phyloP scores from a whole-genome alignment of 2,329 filamentous ascomycete genomes.

The Dothideomycetes sp. region DNA sequence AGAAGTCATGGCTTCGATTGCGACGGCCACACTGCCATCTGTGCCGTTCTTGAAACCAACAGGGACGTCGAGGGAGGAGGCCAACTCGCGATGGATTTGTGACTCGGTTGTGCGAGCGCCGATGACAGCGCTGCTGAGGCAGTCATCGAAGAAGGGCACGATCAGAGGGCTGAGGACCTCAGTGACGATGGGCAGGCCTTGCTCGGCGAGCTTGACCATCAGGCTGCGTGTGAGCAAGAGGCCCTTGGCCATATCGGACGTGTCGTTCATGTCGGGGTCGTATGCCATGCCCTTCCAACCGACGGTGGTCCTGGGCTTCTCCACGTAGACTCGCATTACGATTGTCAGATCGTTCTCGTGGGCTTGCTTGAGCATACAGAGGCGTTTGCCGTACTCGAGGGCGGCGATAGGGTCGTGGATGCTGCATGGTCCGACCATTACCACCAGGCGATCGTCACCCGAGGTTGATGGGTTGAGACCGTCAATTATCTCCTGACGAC shows the following conservation, averaged over 20 bases:
- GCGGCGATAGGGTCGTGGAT: constrained; percentile 92
- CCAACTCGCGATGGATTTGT: constrained; percentile 90
- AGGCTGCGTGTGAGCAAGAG: constrained; percentile 79
- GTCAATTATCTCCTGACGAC: no score
- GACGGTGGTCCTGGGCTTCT: constrained; percentile 95
- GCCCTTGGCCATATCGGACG: constrained; percentile 98
- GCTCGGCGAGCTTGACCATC: constrained; percentile 76
- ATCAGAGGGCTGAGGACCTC: constrained; percentile 99
- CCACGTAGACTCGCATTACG: constrained; percentile 96
- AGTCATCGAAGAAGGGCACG: constrained; percentile 90
- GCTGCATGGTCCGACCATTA: no score
- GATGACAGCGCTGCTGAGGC: constrained; percentile 90
- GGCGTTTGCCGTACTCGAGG: constrained; percentile 87
- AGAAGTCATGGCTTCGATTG: constrained; percentile 83
- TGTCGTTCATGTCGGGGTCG: constrained; percentile 93
- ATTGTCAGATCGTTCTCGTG: constrained; percentile 76
- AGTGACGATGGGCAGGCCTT: constrained; percentile 85
- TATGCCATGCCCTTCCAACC: constrained; percentile 99
- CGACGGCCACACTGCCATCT: constrained; percentile 79
- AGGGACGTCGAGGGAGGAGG: constrained; percentile 88
- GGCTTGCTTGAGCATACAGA: no score
- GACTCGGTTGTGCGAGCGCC: constrained; percentile 92
- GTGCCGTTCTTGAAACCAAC: constrained; percentile 99
- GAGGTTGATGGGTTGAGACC: no score
- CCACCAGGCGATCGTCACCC: no score